Conservation (phyloP, 257 asterid genomes). For the Hygrophila difformis region DNA sequence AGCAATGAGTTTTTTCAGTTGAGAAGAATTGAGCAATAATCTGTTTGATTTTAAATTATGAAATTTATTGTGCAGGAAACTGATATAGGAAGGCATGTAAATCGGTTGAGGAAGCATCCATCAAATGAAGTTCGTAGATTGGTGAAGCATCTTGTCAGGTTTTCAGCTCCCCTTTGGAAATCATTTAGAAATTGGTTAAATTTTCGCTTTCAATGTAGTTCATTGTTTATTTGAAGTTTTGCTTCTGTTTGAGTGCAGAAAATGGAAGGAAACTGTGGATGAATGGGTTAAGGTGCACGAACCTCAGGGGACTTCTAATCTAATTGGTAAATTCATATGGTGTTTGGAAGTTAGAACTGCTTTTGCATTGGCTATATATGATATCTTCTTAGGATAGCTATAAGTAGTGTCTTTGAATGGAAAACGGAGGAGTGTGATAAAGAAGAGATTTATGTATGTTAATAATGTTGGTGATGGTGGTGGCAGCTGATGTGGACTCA, state of each 20-base stretch:
- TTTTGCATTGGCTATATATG: neutral
- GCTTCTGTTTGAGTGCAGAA: conserved; percentile 37
- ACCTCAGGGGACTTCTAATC: conserved; percentile 44
- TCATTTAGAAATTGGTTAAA: neutral
- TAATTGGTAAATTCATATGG: conserved; percentile 44
- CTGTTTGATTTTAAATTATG: no score
- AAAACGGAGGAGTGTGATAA: no score
- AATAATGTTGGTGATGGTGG: conserved; percentile 38
- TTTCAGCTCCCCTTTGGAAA: no score
- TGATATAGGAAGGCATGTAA: conserved; percentile 89
- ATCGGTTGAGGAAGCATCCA: conserved; percentile 70
- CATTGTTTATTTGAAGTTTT: conserved; percentile 7
- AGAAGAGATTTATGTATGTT: no score
- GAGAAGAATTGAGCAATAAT: no score
- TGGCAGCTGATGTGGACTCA: conserved; percentile 92
- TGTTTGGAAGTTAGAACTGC: neutral
- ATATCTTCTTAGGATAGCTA: conserved; percentile 3
- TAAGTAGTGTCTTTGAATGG: conserved; percentile 6
- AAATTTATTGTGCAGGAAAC: conserved; percentile 43
- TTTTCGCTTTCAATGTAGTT: no score
- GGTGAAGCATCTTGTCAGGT: conserved; percentile 96
- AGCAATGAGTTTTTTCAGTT: neutral
- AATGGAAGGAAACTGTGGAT: conserved; percentile 92
- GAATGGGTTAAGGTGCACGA: conserved; percentile 84
- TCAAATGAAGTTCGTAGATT: conserved; percentile 69